Evolutionary conservation across 2,329 filamentous ascomycete species (phyloP).

Genomic region (Aureobasidium sp.): DNA sequence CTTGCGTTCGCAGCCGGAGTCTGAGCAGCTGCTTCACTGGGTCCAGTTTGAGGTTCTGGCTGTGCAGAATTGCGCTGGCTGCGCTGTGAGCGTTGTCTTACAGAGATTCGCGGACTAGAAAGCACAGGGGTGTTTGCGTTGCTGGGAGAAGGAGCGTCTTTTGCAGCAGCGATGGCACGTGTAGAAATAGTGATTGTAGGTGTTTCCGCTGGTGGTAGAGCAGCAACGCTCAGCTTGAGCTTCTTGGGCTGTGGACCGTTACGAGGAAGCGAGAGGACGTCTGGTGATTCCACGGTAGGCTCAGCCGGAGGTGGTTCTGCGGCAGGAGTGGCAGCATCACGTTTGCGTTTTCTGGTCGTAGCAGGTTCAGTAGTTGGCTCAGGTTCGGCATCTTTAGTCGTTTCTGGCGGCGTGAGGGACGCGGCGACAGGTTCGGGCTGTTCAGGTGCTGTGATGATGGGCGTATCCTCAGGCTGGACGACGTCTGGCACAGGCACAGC

Average conservation of each 20-base stretch:
- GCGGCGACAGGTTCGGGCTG: not conserved
- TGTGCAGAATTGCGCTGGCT: not conserved
- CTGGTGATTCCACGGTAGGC: constrained; percentile 12
- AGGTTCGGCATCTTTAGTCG: not conserved
- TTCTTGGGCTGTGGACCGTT: constrained; percentile 25
- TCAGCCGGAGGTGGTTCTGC: constrained; percentile 6
- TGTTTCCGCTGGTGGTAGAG: constrained; percentile 6
- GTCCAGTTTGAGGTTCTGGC: constrained; percentile 9
- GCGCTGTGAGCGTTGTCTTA: constrained; percentile 5
- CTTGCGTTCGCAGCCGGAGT: constrained; percentile 12
- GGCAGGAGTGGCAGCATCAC: constrained; percentile 37
- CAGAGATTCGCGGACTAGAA: not conserved
- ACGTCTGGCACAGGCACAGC: not conserved
- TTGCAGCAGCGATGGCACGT: constrained; percentile 15
- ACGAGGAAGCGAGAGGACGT: constrained; percentile 12
- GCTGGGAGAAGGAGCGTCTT: not conserved
- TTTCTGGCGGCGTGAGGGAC: not conserved
- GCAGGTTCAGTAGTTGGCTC: constrained; percentile 17
- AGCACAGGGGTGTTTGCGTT: not conserved
- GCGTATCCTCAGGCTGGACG: not conserved
- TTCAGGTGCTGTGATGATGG: not conserved
- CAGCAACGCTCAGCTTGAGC: constrained; percentile 24
- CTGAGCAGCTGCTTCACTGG: constrained; percentile 19
- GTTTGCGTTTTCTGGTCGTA: constrained; percentile 44
- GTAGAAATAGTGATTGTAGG: not conserved